Base-by-base conservation (phyloP, 352 stramenopile genomes). In the Pelagophyceae sp. region DNA sequence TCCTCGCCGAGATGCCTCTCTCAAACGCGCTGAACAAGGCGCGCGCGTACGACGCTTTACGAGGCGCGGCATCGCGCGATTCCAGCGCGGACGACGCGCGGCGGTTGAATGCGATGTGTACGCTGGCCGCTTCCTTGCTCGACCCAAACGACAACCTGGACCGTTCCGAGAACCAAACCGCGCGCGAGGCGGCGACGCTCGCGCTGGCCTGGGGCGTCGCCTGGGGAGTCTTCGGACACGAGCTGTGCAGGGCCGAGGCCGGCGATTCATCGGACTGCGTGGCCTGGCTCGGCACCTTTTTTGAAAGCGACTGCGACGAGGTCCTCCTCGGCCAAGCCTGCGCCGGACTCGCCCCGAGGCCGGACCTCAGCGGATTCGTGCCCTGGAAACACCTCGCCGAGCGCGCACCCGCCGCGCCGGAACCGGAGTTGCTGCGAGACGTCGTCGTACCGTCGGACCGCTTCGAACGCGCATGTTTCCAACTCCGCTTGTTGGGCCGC, bases 11-110 rank as follows among this genome's bases (percentile, higher is more conserved):
- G 11, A 38, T 5, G 29, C 67, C 67, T 1, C 33, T 74, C 33
- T 6, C 29, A 1, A n/a, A 2, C 38, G 67, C 67, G 1, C 31
- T 74, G 35, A 37, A 3, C 35, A 0, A 38, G 23, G 67, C 67
- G 38, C 38, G 35, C 5, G 3, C 5, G 2, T 2, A 60, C 38
- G 67, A 74, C 38, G 11, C 0, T 3, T n/a, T 23, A 19, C 27
- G 20, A 1, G 29, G 15, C 61, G 29, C 54, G 2, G 54, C 54
- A 29, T 27, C 29, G 2, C 2, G 5, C 5, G 67, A 74, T 23
- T n/a, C n/a, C n/a, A n/a, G n/a, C n/a, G n/a, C n/a, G n/a, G 38
- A 74, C 6, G 67, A 74, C 67, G 38, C 38, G 67, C 33, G 67
- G 35, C 67, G 67, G 6, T 2, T 58, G 2, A 17, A 50, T 2